These are phyloP conservation scores for Zygosaccharomyces rouxii DNA, from an alignment of 805 yeast genomes.

Conservation along the genomic window DNA sequence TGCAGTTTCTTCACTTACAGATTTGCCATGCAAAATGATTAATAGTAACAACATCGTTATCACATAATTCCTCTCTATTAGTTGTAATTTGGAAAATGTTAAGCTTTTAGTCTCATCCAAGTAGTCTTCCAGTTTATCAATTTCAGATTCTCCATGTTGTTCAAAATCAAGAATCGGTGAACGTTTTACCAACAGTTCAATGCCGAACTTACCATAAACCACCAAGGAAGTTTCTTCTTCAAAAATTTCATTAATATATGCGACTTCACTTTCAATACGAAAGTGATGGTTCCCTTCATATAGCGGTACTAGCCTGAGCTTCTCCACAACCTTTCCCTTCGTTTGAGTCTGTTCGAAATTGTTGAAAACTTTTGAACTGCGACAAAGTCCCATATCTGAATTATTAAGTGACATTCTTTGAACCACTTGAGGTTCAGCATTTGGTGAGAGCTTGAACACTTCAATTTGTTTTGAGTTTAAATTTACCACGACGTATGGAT, in stretches of 20 bases:
- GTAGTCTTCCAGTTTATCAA: constrained; percentile 19
- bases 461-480: constrained; percentile 12
- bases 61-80: constrained; percentile 22
- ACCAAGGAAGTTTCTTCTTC: constrained; percentile 19
- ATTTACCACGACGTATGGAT: constrained; percentile 26
- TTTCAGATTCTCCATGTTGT: constrained; percentile 21
- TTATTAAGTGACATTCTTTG: constrained; percentile 13
- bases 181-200: constrained; percentile 16
- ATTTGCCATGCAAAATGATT: constrained; percentile 22
- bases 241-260: constrained; percentile 18
- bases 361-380: constrained; percentile 15
- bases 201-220: constrained; percentile 18
- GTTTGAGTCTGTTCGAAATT: constrained; percentile 10
- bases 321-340: constrained; percentile 20
- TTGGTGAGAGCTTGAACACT: constrained; percentile 11
- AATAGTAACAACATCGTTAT: constrained; percentile 22
- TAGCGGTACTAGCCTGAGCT: constrained; percentile 24
- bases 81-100: constrained; percentile 13
- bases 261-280: constrained; percentile 25
- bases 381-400: constrained; percentile 10
- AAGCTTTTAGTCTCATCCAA: constrained; percentile 6
- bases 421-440: constrained; percentile 18
- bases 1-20: constrained; percentile 18
- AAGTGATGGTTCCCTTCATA: constrained; percentile 17
- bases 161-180: constrained; percentile 25